Conservation (phyloP, 495 filamentous ascomycete genomes). For the Aspergillus cavernicola region DNA sequence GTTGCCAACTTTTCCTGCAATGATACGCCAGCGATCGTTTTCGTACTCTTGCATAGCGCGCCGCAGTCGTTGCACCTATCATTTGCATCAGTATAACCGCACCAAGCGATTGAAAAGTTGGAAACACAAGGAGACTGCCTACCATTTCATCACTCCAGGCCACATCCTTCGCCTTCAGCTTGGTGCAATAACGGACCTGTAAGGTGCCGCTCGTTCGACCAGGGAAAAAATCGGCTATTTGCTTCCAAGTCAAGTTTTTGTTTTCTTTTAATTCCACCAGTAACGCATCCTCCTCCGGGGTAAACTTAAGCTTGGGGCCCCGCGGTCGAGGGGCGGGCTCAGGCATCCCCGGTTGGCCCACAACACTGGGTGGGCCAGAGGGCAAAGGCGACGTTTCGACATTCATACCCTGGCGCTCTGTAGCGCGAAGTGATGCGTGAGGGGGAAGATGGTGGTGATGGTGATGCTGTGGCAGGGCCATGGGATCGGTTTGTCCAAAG, state of each 20-base stretch:
- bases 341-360: conserved; percentile 82
- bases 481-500: conserved; percentile 24
- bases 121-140: conserved; percentile 31
- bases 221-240: conserved; percentile 92
- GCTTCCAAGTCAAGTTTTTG: conserved; percentile 89
- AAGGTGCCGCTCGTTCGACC: conserved; percentile 82
- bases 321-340: conserved; percentile 68
- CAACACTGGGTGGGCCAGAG: conserved; percentile 59
- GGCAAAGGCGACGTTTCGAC: conserved; percentile 25
- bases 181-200: conserved; percentile 91
- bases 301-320: conserved; percentile 86
- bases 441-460: conserved; percentile 73
- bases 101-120: neutral
- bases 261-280: conserved; percentile 88
- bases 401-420: conserved; percentile 24
- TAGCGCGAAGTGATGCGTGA: conserved; percentile 45
- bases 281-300: conserved; percentile 79
- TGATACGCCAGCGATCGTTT: conserved; percentile 82
- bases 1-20: conserved; percentile 80
- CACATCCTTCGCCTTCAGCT: conserved; percentile 87
- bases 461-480: conserved; percentile 48
- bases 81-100: neutral
- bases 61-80: conserved; percentile 71
- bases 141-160: conserved; percentile 91
- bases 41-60: conserved; percentile 84